Evolutionary conservation across 2,329 filamentous ascomycete genomes (phyloP).

Genomic region (Hortaea sp.): DNA sequence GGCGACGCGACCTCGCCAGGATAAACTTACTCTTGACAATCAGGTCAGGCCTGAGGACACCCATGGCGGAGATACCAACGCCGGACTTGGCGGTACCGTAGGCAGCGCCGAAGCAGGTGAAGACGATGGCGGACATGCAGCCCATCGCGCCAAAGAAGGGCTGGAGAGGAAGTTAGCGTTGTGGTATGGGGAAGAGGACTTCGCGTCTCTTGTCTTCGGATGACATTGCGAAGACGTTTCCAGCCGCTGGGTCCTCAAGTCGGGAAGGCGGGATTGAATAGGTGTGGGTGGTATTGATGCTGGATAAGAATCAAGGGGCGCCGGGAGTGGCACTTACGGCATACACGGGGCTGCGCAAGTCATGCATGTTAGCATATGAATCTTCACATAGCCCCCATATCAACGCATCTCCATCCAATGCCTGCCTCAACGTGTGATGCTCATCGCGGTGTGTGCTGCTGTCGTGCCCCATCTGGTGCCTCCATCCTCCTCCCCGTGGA

Average conservation of each 20-base stretch:
- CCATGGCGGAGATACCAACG: constrained; percentile 96
- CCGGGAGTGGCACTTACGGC: constrained; percentile 63
- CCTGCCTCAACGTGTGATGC: too few species aligned
- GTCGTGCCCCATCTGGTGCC: too few species aligned
- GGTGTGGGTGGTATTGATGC: too few species aligned
- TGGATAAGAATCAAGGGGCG: too few species aligned
- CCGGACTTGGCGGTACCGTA: constrained; percentile 99
- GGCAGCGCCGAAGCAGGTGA: constrained; percentile 91
- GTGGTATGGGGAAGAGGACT: not conserved
- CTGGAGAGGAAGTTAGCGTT: constrained; percentile 28
- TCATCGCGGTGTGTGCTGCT: too few species aligned
- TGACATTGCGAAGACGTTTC: too few species aligned
- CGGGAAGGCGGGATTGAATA: too few species aligned
- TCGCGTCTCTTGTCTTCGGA: too few species aligned
- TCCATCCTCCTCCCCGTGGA: too few species aligned
- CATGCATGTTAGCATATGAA: constrained; percentile 12
- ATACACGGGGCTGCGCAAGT: constrained; percentile 73
- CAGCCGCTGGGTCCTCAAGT: too few species aligned
- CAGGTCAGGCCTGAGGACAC: constrained; percentile 92
- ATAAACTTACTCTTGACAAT: constrained; percentile 93
- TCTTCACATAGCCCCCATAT: not conserved
- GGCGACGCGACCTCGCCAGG: not conserved
- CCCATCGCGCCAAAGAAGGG: constrained; percentile 97
- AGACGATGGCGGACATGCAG: constrained; percentile 89
- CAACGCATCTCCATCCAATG: too few species aligned